phyloP scores from a whole-genome alignment of 2,329 filamentous ascomycete genomes.

The Epichloe typhina region DNA sequence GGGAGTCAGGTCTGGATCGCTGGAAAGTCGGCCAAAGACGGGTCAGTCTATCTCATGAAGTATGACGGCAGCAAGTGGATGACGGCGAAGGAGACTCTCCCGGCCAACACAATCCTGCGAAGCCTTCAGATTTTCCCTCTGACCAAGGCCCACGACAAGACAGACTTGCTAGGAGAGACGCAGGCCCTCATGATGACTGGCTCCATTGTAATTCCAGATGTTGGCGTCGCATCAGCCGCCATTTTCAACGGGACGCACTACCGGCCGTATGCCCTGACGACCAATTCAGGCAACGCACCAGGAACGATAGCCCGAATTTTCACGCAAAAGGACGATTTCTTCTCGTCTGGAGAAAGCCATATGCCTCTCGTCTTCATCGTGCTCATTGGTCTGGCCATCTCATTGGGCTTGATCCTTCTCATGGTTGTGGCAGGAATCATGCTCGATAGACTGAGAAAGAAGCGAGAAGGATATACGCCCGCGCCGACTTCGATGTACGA shows the following conservation, averaged over 20 bases:
- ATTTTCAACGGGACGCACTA: slow-evolving; percentile 75
- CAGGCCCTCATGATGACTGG: slow-evolving; percentile 78
- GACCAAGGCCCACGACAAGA: slow-evolving; percentile 51
- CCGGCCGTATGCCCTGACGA: slow-evolving; percentile 69
- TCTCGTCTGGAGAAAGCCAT: slow-evolving; percentile 43
- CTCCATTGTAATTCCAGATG: slow-evolving; percentile 58
- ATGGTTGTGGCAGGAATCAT: slow-evolving; percentile 63
- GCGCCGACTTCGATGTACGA: slow-evolving; percentile 56
- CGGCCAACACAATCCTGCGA: slow-evolving; percentile 52
- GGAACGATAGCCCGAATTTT: slow-evolving; percentile 76
- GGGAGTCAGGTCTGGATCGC: slow-evolving; percentile 69
- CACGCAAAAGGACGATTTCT: slow-evolving; percentile 67
- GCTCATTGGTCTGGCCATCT: slow-evolving; percentile 66
- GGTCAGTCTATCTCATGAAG: slow-evolving; percentile 66
- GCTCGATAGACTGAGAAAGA: slow-evolving; percentile 63
- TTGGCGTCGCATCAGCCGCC: slow-evolving; percentile 73
- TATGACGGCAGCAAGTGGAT: slow-evolving; percentile 64
- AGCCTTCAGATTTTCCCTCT: slow-evolving; percentile 73
- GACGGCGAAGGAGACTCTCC: slow-evolving; percentile 49
- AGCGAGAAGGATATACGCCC: slow-evolving; percentile 67
- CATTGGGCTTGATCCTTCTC: slow-evolving; percentile 63
- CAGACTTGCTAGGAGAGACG: slow-evolving; percentile 48
- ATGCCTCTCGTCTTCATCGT: slow-evolving; percentile 67
- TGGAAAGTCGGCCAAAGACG: slow-evolving; percentile 50
- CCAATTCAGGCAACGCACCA: slow-evolving; percentile 45